Evolutionary conservation across 2,329 filamentous ascomycete species (phyloP), one percentile per base, ranked within the genome.

Genomic region (Ascosphaera pollenicola): DNA sequence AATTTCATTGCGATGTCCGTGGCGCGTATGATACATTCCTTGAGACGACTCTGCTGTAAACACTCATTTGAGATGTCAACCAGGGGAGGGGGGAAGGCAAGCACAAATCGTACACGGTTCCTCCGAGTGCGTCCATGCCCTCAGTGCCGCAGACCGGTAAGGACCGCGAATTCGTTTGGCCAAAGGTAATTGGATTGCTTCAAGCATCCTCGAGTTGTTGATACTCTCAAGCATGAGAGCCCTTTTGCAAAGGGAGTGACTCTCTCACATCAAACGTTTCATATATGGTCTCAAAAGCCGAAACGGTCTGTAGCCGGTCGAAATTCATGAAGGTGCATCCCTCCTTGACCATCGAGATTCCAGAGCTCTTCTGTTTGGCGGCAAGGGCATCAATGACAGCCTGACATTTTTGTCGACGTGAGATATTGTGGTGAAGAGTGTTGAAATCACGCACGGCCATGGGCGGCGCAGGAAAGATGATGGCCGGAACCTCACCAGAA

Each of bases 301-400:
- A 54, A 39, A 73, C 62, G 0, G 63, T 64, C 41, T 51, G 48
- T 41, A 64, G 59, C 21, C 68, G 59, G 44, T 63, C 61, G 16
- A 63, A 59, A 24, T 63, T 73, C 3, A 64, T 68, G 4, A 74
- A 51, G 17, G 59, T 63, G 32, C 62, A 62, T 3, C 69, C 69
- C 32, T 61, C 64, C 35, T 60, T 57, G 40, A 70, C 69, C 46
- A 73, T 56, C 0, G 63, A 66, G 3, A 64, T 58, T 2, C 70
- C 70, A 44, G 69, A 55, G 17, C 57, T 55, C 37, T 55, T 56
- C 49, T 71, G 72, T 43, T 62, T 62, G 35, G 58, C 56, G 26
- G 62, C 55, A 26, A 71, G 54, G 7, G 62, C 60, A 39, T 56
- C 52, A 13, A 63, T 46, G 2, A 63, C 54, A 36, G 64, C 58